These are phyloP conservation scores for Pythium folliculosum DNA, from an alignment of 352 stramenopile species.

Conservation along the genomic window DNA sequence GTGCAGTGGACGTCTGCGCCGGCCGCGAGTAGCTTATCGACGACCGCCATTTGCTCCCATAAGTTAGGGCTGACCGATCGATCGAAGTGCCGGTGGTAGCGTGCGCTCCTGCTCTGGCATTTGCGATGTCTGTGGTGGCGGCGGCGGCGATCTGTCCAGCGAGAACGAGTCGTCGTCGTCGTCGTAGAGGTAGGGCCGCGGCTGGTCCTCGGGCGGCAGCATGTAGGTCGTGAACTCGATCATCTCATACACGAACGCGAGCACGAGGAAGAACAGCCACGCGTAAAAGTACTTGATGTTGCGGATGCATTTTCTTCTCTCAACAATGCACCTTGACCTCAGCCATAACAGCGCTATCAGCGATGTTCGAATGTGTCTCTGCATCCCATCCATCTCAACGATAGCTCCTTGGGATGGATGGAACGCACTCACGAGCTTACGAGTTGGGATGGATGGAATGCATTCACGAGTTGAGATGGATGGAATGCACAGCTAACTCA, in stretches of 20 bases:
- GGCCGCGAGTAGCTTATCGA: not conserved
- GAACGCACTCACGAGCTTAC: no score
- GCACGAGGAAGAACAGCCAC: conserved; percentile 84
- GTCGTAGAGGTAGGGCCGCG: conserved; percentile 6
- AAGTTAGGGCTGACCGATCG: not conserved
- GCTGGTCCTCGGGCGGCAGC: conserved; percentile 58
- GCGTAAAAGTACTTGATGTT: conserved; percentile 84
- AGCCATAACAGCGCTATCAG: no score
- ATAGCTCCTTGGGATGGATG: no score
- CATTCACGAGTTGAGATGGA: no score
- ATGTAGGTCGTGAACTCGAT: conserved; percentile 89
- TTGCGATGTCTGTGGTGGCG: not conserved
- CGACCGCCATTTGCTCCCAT: not conserved
- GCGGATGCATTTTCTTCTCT: conserved; percentile 90
- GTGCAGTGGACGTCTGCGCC: not conserved
- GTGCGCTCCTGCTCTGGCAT: not conserved
- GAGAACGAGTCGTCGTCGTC: conserved; percentile 28
- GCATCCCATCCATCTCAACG: no score
- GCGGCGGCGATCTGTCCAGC: not conserved
- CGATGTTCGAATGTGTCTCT: no score
- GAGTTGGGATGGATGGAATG: no score
- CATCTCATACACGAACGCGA: conserved; percentile 87
- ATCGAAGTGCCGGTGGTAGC: not conserved
- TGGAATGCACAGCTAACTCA: no score
- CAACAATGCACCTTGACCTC: no score